Conservation (phyloP, 257 asterid genomes). For the Nemophila menziesii region DNA sequence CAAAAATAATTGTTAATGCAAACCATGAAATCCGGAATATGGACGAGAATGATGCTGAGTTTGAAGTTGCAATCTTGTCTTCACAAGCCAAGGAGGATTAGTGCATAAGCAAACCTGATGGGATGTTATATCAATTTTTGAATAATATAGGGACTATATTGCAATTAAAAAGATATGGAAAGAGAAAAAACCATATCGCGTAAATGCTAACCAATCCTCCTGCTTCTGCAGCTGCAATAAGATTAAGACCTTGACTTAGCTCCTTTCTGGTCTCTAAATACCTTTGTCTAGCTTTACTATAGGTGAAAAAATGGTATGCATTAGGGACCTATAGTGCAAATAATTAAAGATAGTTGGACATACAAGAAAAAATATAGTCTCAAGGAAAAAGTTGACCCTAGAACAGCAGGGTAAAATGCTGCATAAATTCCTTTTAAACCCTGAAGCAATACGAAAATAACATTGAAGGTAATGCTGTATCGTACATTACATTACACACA, state of each 20-base stretch:
- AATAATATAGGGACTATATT: too few relatives aligned
- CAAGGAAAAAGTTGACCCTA: conserved; percentile 95
- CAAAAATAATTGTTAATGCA: conserved; percentile 4
- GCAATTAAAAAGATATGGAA: too few relatives aligned
- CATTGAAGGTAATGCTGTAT: too few relatives aligned
- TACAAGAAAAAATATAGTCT: conserved; percentile 83
- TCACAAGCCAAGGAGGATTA: conserved; percentile 93
- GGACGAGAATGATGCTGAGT: conserved; percentile 51
- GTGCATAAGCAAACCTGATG: conserved; percentile 73
- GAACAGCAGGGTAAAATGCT: conserved; percentile 93
- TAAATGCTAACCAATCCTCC: conserved; percentile 89
- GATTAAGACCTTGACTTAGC: conserved; percentile 78
- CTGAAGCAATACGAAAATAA: too few relatives aligned
- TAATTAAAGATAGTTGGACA: too few relatives aligned
- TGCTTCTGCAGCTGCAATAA: conserved; percentile 94
- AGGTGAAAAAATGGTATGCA: too few relatives aligned
- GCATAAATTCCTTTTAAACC: conserved; percentile 86
- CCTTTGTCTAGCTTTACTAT: conserved; percentile 81
- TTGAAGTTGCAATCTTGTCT: conserved; percentile 97
- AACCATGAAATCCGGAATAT: conserved; percentile 86
- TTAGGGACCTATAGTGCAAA: too few relatives aligned
- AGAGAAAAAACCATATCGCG: too few relatives aligned
- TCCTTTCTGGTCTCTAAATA: conserved; percentile 54
- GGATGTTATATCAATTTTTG: too few relatives aligned
- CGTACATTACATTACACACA: too few relatives aligned